Evolutionary conservation across 371 early-diverging fungal species (phyloP), one percentile per base, ranked within the genome.

Genomic region (Rhizopus stolonifer): DNA sequence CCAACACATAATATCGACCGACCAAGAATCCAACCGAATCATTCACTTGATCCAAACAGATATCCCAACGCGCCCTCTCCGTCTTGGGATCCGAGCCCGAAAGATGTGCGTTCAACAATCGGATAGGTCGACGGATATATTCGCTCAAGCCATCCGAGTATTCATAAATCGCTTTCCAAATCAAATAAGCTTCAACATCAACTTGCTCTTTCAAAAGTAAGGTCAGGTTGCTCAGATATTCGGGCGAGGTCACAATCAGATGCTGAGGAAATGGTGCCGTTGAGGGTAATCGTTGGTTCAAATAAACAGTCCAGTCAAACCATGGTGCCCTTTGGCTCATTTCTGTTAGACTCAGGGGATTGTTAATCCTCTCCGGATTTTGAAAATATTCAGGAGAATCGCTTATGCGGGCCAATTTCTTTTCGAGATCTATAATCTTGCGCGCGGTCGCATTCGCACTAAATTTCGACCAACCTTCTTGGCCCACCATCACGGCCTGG

Each of bases 1-100:
- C 61, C 29, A 76, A 34, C 2, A 79, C 70, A 59, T 70, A 83
- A 31, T 74, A 81, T 19, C 81, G 69, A 2, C 84, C 84, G 0
- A 74, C 75, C 44, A 82, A 60, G 32, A 72, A 70, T 6, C 83
- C 82, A 24, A 82, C 17, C 8, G 60, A 56, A 0, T 44, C 19
- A 43, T 77, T 72, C 13, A 77, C 63, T 18, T 61, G 40, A 4
- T 52, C 57, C 15, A 84, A 56, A 59, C 85, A 85, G 8, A 65
- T 68, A 32, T 83, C 72, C 73, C 74, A 75, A 3, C 84, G 70
- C 25, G 80, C 80, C 6, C 79, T 73, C 0, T 54, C 42, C 2
- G 65, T 53, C 22, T 63, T 67, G 11, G 76, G 69, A 26, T 74
- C 59, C 0, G 74, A 56, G 22, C 84, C 81, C 13, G 54, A 52